Evolutionary conservation across 169 alveolate genomes (phyloP).

Genomic region (Cryptosporidium ubiquitum): DNA sequence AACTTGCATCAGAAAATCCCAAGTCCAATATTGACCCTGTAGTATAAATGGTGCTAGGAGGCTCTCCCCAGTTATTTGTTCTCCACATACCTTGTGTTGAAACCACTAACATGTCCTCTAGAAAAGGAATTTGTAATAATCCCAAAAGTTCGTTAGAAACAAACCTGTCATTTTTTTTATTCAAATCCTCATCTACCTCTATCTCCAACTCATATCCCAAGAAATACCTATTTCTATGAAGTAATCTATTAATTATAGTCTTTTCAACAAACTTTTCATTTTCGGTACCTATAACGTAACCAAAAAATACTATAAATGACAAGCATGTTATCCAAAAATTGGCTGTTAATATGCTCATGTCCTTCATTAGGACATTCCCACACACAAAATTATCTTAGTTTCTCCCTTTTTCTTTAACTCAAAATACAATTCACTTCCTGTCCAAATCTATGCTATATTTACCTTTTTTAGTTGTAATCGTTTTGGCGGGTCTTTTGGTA

Average conservation of each 20-base stretch:
- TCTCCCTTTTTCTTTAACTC: neutral
- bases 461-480: too few relatives aligned
- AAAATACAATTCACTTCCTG: neutral
- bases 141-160: slow-evolving; percentile 22
- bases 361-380: neutral
- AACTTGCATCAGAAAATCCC: neutral
- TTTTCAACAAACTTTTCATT: neutral
- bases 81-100: slow-evolving; percentile 68
- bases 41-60: slow-evolving; percentile 20
- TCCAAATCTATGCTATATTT: too few relatives aligned
- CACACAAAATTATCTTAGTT: neutral
- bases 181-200: neutral
- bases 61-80: slow-evolving; percentile 49
- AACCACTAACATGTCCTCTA: slow-evolving; percentile 3
- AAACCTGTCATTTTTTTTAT: neutral
- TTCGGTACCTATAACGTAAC: neutral
- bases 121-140: neutral
- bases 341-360: neutral
- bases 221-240: slow-evolving; percentile 26
- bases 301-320: neutral
- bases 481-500: neutral
- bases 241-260: slow-evolving; percentile 11
- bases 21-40: slow-evolving; percentile 37
- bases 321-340: neutral
- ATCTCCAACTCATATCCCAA: slow-evolving; percentile 33